Conservation (phyloP, 257 asterid genomes). For the Mitragyna speciosa region DNA sequence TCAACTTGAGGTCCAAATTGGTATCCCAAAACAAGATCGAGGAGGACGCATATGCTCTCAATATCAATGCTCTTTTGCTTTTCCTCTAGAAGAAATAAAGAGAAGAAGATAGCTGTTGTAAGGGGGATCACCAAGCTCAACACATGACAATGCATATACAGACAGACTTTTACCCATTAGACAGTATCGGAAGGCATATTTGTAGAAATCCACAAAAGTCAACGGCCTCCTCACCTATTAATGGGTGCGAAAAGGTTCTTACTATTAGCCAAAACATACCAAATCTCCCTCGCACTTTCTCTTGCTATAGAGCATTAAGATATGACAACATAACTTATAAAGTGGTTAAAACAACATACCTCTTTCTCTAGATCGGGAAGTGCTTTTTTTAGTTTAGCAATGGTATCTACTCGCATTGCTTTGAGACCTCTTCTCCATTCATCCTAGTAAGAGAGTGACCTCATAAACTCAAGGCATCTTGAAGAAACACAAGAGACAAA, state of each 20-base stretch:
- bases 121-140: not conserved
- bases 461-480: not conserved
- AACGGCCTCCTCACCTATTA: constrained; percentile 51
- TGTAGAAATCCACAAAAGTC: constrained; percentile 59
- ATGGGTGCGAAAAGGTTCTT: constrained; percentile 16
- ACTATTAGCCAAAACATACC: not conserved
- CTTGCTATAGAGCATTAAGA: not conserved
- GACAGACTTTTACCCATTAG: constrained; percentile 50
- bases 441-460: constrained; percentile 39
- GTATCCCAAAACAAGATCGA: constrained; percentile 68
- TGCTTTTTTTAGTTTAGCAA: constrained; percentile 68
- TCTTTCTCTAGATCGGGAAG: constrained; percentile 80
- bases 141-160: not conserved
- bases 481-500: not conserved
- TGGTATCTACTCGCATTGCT: constrained; percentile 65
- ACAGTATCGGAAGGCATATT: constrained; percentile 66
- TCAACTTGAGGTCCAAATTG: constrained; percentile 64
- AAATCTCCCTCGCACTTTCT: not conserved
- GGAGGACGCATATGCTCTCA: constrained; percentile 64
- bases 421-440: constrained; percentile 89
- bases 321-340: constrained; percentile 12
- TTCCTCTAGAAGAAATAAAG: constrained; percentile 58
- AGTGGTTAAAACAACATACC: constrained; percentile 38
- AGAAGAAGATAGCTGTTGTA: constrained; percentile 16
- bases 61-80: constrained; percentile 86